phyloP scores from a whole-genome alignment of 257 asterid species.

The Solanum piurae region DNA sequence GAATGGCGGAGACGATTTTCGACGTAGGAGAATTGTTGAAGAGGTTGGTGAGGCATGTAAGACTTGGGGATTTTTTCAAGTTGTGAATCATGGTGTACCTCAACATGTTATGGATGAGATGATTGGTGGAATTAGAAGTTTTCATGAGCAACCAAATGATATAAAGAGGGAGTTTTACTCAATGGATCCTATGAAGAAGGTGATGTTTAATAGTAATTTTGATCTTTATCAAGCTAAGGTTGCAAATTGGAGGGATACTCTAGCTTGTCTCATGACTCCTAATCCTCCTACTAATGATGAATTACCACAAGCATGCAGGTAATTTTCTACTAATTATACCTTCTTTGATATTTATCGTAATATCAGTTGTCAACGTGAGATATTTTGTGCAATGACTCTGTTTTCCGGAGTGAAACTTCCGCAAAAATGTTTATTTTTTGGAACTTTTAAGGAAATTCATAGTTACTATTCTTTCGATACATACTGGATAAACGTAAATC shows the following conservation, averaged over 20 bases:
- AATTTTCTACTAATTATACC: not conserved
- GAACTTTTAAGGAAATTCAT: too few species aligned
- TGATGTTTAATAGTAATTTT: slow-evolving; percentile 3
- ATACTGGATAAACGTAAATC: rapidly evolving
- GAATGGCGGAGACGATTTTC: not conserved
- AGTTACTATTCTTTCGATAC: too few species aligned
- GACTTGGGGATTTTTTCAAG: slow-evolving; percentile 9
- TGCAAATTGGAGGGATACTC: slow-evolving; percentile 10
- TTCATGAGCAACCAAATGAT: not conserved
- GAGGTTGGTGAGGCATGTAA: not conserved
- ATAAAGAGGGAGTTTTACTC: not conserved
- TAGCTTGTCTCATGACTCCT: slow-evolving; percentile 4
- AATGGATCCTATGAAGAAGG: slow-evolving; percentile 3
- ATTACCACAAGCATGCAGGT: slow-evolving; percentile 1
- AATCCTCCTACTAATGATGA: slow-evolving; percentile 1
- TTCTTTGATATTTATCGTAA: not conserved
- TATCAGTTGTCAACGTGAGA: too few species aligned
- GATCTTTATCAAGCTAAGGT: slow-evolving; percentile 2
- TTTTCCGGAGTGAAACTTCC: too few species aligned
- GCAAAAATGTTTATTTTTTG: not conserved
- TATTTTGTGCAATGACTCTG: too few species aligned
- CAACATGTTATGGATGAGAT: slow-evolving; percentile 4
- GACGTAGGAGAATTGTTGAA: not conserved
- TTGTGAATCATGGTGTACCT: slow-evolving; percentile 10
- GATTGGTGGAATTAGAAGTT: not conserved